Evolutionary conservation across 2,329 filamentous ascomycete species (phyloP), one percentile per base, ranked within the genome.

Genomic region (Ceratocystis huliohia): DNA sequence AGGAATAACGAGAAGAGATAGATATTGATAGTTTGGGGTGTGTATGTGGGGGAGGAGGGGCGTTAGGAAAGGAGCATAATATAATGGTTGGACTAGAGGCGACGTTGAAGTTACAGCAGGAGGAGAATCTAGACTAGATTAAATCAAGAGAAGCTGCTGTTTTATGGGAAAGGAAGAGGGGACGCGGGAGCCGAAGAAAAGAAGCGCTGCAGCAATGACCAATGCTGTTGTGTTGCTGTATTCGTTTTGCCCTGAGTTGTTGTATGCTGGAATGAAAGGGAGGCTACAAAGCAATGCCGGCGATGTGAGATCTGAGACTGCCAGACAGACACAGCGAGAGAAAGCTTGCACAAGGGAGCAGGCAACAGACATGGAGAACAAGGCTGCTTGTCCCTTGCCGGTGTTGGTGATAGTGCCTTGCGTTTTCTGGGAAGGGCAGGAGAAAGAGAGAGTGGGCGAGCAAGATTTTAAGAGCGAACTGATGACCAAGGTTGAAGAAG

Each of bases 201-300:
- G n/a, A 41, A 41, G 37, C 10, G 37, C 10, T 41, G 37, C 37
- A 41, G 37, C 10, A 41, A 41, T 41, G 10, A 41, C 37, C 37
- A 41, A 41, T 41, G 37, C 13, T 41, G 37, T 41, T 15, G 10
- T 41, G 37, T 41, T 41, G 37, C 37, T 41, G 13, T 15, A 13
- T 13, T 15, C 13, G 37, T 41, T 41, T 41, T 41, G 37, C 37
- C 37, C 37, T 2, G 37, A 15, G 37, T 41, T 41, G 37, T 15
- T 15, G 37, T 5, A 10, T 41, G n/a, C 45, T 64, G 63, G 63
- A 53, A 64, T 64, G 63, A 37, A 56, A 64, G 63, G 63, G 46
- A 64, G 63, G 13, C 28, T 20, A 6, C 8, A 53, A 50, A 53
- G 63, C 46, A 64, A 56, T 56, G 30, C 46, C 30, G 46, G 7